Conservation (phyloP, 2,329 filamentous ascomycete species). For the Pseudogymnoascus destructans region DNA sequence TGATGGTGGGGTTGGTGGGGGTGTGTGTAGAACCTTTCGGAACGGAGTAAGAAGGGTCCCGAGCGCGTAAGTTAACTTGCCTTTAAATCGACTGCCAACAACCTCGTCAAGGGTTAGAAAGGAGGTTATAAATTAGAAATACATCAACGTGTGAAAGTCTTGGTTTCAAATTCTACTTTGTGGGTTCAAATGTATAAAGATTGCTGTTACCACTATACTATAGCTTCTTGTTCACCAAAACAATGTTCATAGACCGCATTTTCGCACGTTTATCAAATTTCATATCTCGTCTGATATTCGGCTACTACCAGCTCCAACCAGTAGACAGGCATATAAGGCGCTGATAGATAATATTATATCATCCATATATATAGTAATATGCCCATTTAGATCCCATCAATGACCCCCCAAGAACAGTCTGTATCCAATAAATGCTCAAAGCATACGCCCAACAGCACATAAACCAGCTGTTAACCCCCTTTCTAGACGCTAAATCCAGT, state of each 20-base stretch:
- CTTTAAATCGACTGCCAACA: background rate
- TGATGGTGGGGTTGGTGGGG: background rate
- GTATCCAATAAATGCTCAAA: background rate
- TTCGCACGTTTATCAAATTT: background rate
- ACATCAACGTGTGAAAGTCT: background rate
- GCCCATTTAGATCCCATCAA: background rate
- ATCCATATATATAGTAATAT: background rate
- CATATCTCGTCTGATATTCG: background rate
- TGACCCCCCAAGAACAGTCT: background rate
- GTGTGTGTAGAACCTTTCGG: background rate
- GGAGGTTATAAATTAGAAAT: background rate
- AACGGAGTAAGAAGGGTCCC: constrained; percentile 2
- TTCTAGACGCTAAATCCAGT: background rate
- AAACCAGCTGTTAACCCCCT: background rate
- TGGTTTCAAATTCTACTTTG: background rate
- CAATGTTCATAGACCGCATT: background rate
- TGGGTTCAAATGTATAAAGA: background rate
- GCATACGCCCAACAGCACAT: background rate
- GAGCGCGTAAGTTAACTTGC: too few species aligned
- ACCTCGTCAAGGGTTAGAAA: background rate
- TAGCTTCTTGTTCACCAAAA: background rate
- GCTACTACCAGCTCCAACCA: background rate
- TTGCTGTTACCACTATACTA: background rate
- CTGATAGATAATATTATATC: background rate
- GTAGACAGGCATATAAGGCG: background rate